These are phyloP conservation scores for Volutella citrinella DNA, from an alignment of 2,329 filamentous ascomycete genomes.

Conservation along the genomic window DNA sequence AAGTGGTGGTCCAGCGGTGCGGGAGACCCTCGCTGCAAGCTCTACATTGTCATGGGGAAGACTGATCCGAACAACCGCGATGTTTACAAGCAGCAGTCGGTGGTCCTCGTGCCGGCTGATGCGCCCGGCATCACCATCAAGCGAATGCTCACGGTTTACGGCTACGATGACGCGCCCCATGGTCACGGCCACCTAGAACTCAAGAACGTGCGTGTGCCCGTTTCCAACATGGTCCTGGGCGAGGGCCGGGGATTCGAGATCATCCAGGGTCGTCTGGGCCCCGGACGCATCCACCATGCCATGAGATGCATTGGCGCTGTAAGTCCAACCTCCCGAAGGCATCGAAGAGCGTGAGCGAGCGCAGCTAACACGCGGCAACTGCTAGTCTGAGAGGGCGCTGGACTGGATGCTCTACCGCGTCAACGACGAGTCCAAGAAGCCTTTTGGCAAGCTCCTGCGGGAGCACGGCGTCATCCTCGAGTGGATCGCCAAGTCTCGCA, in stretches of 20 bases:
- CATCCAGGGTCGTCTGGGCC: conserved; percentile 93
- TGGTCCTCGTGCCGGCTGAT: conserved; percentile 79
- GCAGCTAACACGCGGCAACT: conserved; percentile 6
- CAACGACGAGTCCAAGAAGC: conserved; percentile 87
- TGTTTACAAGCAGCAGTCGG: conserved; percentile 87
- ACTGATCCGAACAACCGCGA: conserved; percentile 72
- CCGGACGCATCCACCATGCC: conserved; percentile 94
- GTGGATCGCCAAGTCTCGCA: conserved; percentile 86
- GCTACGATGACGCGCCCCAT: conserved; percentile 97
- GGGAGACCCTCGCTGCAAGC: conserved; percentile 84
- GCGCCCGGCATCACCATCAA: conserved; percentile 87
- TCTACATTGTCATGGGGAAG: conserved; percentile 98
- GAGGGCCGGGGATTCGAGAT: conserved; percentile 96
- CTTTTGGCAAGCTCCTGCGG: conserved; percentile 83
- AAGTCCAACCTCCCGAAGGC: conserved; percentile 27
- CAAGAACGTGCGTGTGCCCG: conserved; percentile 84
- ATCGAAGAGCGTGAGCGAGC: not conserved
- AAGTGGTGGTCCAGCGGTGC: conserved; percentile 99
- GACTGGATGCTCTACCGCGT: conserved; percentile 94
- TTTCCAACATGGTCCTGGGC: conserved; percentile 80
- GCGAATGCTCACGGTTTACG: conserved; percentile 91
- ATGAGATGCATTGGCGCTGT: conserved; percentile 91
- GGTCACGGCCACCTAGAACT: conserved; percentile 93
- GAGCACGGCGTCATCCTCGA: conserved; percentile 94
- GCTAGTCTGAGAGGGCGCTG: conserved; percentile 76